These are phyloP conservation scores for Crithidia fasciculata DNA, from an alignment of 208 protist genomes.

Conservation along the genomic window DNA sequence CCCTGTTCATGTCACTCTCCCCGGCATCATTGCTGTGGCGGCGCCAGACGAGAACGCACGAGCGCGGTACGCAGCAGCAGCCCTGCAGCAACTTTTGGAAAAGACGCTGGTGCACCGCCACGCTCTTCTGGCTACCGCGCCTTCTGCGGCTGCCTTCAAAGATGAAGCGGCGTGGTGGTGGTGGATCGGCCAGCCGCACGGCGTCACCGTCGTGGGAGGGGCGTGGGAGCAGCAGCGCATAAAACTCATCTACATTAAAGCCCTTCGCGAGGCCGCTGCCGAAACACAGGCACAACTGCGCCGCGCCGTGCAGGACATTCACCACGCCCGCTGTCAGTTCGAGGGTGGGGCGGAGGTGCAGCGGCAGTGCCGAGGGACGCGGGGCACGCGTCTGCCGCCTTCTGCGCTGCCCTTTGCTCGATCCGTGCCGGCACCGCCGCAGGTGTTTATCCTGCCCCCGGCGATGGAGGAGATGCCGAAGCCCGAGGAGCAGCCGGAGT, in stretches of 20 bases:
- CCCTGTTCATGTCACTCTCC: slow-evolving; percentile 17
- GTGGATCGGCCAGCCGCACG: slow-evolving; percentile 31
- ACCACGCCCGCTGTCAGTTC: slow-evolving; percentile 27
- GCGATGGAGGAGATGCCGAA: slow-evolving; percentile 8
- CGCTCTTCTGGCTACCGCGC: background rate
- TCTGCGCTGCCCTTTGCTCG: slow-evolving; percentile 20
- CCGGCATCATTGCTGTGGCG: slow-evolving; percentile 12
- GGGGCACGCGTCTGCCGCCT: background rate
- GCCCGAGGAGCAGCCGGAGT: slow-evolving; percentile 15
- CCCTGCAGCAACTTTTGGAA: slow-evolving; percentile 29
- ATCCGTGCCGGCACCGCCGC: slow-evolving; percentile 10
- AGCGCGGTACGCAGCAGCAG: slow-evolving; percentile 3
- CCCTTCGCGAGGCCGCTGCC: slow-evolving; percentile 25
- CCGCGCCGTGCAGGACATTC: slow-evolving; percentile 15
- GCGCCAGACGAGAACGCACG: slow-evolving; percentile 12
- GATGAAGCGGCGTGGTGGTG: slow-evolving; percentile 9
- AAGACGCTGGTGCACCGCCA: slow-evolving; percentile 19
- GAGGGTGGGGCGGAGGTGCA: background rate
- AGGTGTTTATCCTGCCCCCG: slow-evolving; percentile 26
- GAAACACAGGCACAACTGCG: slow-evolving; percentile 21
- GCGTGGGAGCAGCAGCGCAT: slow-evolving; percentile 40
- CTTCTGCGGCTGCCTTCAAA: background rate
- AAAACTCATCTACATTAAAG: slow-evolving; percentile 39
- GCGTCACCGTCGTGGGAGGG: slow-evolving; percentile 30
- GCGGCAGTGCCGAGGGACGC: slow-evolving; percentile 3